Base-by-base conservation (phyloP, 2,329 filamentous ascomycete genomes). In the Sordariomycetes sp. region DNA sequence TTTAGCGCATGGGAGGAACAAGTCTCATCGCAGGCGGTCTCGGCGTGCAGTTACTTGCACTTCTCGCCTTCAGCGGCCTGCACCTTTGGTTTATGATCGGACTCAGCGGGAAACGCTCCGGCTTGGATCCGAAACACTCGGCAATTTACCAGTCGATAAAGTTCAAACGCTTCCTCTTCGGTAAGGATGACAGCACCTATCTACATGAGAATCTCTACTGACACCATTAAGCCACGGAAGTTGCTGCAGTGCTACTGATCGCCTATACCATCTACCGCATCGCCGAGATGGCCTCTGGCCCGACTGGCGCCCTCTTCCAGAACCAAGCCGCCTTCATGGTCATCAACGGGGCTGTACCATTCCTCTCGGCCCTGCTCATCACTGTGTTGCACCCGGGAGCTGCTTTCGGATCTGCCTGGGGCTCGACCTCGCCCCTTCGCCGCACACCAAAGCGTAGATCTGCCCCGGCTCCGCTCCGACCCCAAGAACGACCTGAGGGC, bases 1-100 rank as follows among this genome's bases (percentile, higher is more conserved):
- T 21, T 7, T 11, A 61, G 58, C 48, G 49, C 34, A 36, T 37
- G 15, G 49, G 54, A 43, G 51, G 66, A 8, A 39, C 54, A 19
- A 51, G 49, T 17, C 49, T 72, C 10, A 46, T 66, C n/a, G 50
- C 65, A 6, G 58, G 51, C 3, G 68, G 68, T 7, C 42, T 72
- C 10, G 60, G 49, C 2, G 47, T 72, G 15, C 68, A 71, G 39
- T 46, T 61, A 3, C 36, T 51, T 5, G 54, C 60, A 5, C 47
- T 72, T 8, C 30, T 60, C 19, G 42, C 57, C 9, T 66, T 64
- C 36, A 49, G 61, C 14, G 48, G 44, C 15, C 50, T 52, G 35
- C 62, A 57, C 37, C 54, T 56, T 32, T 65, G 51, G 41, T 66
- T 70, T 27, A 55, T 56, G 11, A 43, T 61, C 21, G 50, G 51